Conservation (phyloP, 192 early-diverging fungal species). For the Phycomyces blakesleeanus region DNA sequence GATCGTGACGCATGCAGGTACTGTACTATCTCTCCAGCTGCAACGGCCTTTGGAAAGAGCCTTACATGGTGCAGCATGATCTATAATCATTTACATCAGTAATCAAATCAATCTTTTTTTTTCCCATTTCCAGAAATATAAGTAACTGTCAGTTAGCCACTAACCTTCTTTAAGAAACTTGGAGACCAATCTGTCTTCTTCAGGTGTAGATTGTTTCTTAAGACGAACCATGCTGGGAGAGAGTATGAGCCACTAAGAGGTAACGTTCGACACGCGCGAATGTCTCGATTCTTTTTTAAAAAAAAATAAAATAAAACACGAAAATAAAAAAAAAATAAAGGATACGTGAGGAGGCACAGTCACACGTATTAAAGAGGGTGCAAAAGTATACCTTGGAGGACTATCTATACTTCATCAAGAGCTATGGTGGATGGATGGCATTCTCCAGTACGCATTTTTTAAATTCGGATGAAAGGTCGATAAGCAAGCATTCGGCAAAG, state of each 20-base stretch:
- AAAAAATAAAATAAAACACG: constrained; percentile 1
- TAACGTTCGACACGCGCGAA: background rate
- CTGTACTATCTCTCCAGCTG: constrained; percentile 22
- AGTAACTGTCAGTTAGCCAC: background rate
- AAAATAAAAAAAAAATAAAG: background rate
- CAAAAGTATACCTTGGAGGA: too few species aligned
- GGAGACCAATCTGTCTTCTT: constrained; percentile 26
- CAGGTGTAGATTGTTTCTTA: constrained; percentile 11
- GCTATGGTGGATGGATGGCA: too few species aligned
- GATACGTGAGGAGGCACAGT: background rate
- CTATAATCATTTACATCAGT: background rate
- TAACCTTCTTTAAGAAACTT: constrained; percentile 35
- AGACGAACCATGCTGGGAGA: constrained; percentile 10
- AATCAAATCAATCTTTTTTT: background rate
- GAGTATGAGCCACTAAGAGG: background rate
- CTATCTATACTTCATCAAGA: too few species aligned
- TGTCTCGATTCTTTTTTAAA: background rate
- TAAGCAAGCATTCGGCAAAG: too few species aligned
- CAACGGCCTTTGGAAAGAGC: constrained; percentile 14
- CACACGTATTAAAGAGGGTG: background rate
- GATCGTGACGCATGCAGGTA: constrained; percentile 13
- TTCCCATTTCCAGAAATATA: background rate
- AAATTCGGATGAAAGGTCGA: too few species aligned
- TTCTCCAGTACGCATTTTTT: too few species aligned
- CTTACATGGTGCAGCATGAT: constrained; percentile 3